Conservation (phyloP, 345 rosid genomes). For the Acer negundo region DNA sequence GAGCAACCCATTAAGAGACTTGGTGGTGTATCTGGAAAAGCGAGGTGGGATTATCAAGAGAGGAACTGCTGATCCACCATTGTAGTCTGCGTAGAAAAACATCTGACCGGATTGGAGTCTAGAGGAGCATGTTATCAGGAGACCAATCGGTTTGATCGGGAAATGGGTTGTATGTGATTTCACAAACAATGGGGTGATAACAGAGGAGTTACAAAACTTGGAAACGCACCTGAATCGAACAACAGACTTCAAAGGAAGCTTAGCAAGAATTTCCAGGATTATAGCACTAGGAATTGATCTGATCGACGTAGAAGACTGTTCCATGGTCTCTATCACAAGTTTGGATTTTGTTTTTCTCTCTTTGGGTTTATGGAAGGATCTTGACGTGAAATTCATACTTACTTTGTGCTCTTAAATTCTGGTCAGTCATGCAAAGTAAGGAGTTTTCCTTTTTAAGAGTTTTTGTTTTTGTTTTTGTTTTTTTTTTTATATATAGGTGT, state of each 20-base stretch:
- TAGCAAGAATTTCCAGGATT: slow-evolving; percentile 3
- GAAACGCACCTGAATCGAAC: slow-evolving; percentile 22
- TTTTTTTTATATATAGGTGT: too few species aligned
- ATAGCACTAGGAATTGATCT: not conserved
- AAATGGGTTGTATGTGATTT: not conserved
- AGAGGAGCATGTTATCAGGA: slow-evolving; percentile 16
- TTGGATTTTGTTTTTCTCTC: too few species aligned
- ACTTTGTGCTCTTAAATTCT: too few species aligned
- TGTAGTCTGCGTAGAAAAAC: slow-evolving; percentile 16
- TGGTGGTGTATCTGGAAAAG: slow-evolving; percentile 25
- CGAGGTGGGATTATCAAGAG: slow-evolving; percentile 13
- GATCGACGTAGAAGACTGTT: not conserved
- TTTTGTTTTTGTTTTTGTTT: too few species aligned
- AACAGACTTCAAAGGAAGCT: slow-evolving; percentile 26
- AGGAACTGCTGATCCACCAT: slow-evolving; percentile 13
- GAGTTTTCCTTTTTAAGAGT: too few species aligned
- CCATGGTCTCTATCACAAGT: too few species aligned
- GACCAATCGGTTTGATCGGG: not conserved
- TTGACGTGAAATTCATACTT: too few species aligned
- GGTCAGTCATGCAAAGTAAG: too few species aligned
- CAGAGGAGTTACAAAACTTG: slow-evolving; percentile 13
- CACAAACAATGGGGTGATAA: slow-evolving; percentile 11
- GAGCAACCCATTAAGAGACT: slow-evolving; percentile 22
- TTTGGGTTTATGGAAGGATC: too few species aligned
- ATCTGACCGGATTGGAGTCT: slow-evolving; percentile 20